Percentiles rank a stretch among this genome's conserved stretches.
Conservation (phyloP, 768 basidiomycete genomes). For the Leucocoprinus sp. region DNA sequence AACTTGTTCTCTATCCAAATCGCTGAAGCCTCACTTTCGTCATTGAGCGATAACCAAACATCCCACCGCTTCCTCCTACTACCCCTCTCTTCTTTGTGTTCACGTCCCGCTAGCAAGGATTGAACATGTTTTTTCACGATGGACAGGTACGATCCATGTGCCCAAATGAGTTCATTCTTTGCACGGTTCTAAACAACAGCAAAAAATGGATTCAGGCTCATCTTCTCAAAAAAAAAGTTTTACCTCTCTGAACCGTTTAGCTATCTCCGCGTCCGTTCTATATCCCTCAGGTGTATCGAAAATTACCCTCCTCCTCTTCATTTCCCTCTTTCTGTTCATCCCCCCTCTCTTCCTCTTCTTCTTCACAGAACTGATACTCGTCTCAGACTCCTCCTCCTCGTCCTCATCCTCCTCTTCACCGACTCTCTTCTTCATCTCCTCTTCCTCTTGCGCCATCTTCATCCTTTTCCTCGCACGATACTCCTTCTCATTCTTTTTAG, state of each 20-base stretch:
- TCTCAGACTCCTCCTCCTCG: neutral
- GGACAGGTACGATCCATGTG: conserved; percentile 59
- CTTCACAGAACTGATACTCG: too few relatives aligned
- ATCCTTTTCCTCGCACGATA: conserved; percentile 46
- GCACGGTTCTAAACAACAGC: conserved; percentile 49
- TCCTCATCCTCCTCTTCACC: conserved; percentile 5
- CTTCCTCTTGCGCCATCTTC: conserved; percentile 11
- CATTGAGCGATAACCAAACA: conserved; percentile 70
- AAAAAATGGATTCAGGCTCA: conserved; percentile 16
- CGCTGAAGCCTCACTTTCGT: conserved; percentile 64
- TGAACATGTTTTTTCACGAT: conserved; percentile 33
- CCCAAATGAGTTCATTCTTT: conserved; percentile 69
- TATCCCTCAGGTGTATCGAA: conserved; percentile 42
- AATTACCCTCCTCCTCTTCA: conserved; percentile 30
- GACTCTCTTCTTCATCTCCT: neutral
- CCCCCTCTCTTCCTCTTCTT: conserved; percentile 4
- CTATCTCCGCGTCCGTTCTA: conserved; percentile 57
- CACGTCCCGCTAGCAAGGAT: neutral
- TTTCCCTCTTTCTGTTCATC: conserved; percentile 27
- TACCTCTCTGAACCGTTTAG: conserved; percentile 64
- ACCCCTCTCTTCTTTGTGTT: conserved; percentile 17
- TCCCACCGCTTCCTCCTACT: conserved; percentile 43
- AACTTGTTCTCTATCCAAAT: conserved; percentile 80
- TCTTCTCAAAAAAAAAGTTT: too few relatives aligned
- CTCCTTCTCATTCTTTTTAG: conserved; percentile 48